These are phyloP conservation scores for Phanerodontia chrysosporium DNA, from an alignment of 768 basidiomycete species.

Conservation along the genomic window DNA sequence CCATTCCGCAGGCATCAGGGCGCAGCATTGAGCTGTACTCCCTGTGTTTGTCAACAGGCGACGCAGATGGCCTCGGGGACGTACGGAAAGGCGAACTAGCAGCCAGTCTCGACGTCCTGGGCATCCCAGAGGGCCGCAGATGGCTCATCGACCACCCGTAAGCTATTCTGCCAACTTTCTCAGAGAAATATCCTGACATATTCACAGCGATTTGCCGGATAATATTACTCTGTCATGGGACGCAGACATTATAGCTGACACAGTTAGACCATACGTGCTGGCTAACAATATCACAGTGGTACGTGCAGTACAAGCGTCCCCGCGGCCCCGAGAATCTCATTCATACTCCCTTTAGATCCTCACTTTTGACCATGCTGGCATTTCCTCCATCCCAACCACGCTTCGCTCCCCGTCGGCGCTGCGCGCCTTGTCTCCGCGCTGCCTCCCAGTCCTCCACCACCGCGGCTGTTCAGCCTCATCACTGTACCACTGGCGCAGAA, in stretches of 20 bases:
- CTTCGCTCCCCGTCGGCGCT: slow-evolving; percentile 58
- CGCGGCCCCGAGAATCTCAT: background rate
- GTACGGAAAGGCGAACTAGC: slow-evolving; percentile 54
- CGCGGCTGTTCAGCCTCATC: slow-evolving; percentile 53
- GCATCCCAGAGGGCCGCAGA: slow-evolving; percentile 50
- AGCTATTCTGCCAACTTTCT: slow-evolving; percentile 26
- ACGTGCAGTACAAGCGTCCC: background rate
- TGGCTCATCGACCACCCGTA: slow-evolving; percentile 71
- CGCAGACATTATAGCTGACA: slow-evolving; percentile 48
- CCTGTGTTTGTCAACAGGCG: slow-evolving; percentile 73
- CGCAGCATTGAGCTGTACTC: slow-evolving; percentile 40
- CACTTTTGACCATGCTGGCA: slow-evolving; percentile 74
- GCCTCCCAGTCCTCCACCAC: slow-evolving; percentile 21
- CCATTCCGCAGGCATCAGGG: background rate
- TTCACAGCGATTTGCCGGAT: slow-evolving; percentile 61
- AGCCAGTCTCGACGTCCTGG: slow-evolving; percentile 62
- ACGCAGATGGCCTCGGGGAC: slow-evolving; percentile 74
- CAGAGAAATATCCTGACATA: background rate
- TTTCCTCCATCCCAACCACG: slow-evolving; percentile 91
- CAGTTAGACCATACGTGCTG: slow-evolving; percentile 55
- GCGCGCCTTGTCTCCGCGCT: slow-evolving; percentile 34
- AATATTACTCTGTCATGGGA: slow-evolving; percentile 70
- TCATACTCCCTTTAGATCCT: slow-evolving; percentile 53
- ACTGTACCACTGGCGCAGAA: slow-evolving; percentile 55
- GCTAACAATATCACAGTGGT: slow-evolving; percentile 62